A percentile compares a stretch with the other conserved stretches of the same genome.
phyloP scores from a whole-genome alignment of 495 filamentous ascomycete genomes.

The Sabuloglossum arenarium region DNA sequence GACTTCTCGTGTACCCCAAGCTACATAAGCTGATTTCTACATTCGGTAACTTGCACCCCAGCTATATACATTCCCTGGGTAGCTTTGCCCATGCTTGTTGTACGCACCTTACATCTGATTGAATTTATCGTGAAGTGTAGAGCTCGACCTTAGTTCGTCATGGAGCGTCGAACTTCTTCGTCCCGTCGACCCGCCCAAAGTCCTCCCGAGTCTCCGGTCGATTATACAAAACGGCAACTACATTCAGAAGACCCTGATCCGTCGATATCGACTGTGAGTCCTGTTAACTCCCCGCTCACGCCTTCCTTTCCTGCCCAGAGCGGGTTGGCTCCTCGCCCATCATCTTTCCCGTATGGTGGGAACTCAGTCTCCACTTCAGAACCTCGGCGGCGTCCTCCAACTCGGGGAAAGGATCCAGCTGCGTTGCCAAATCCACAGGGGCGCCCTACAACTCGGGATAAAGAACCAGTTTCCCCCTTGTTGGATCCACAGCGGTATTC shows the following conservation, averaged over 20 bases:
- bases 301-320: slow-evolving; percentile 1
- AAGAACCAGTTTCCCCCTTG: too few species aligned
- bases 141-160: neutral
- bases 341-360: slow-evolving; percentile 4
- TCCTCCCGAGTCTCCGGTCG: neutral
- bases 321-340: slow-evolving; percentile 5
- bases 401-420: neutral
- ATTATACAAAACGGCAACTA: neutral
- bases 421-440: neutral
- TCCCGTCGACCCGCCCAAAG: neutral
- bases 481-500: slow-evolving; percentile 8
- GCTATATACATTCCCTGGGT: neutral
- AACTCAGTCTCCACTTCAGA: neutral
- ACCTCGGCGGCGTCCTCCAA: neutral
- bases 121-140: neutral
- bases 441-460: neutral
- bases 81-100: neutral
- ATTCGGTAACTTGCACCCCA: neutral
- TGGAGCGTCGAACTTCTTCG: neutral
- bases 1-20: neutral
- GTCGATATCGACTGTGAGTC: slow-evolving; percentile 3
- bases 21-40: neutral
- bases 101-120: neutral
- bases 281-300: slow-evolving; percentile 5
- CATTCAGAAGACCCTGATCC: slow-evolving; percentile 1